Base-by-base conservation (phyloP, 768 basidiomycete genomes). In the Stropharia rugosoannulata region DNA sequence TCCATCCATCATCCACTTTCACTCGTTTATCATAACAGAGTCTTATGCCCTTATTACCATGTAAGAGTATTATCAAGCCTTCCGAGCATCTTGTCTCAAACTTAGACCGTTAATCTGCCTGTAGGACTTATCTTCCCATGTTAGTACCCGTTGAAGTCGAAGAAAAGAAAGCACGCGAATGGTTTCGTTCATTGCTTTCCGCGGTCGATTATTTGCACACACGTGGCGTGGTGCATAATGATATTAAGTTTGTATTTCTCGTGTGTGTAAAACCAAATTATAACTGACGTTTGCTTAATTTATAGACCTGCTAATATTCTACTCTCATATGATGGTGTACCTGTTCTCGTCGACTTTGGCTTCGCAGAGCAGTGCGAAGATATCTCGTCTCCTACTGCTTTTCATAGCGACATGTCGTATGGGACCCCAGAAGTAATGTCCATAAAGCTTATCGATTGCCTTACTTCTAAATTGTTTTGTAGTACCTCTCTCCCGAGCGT, bases 291-390 rank as follows among this genome's bases (percentile, higher is more conserved):
- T 40, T 39, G 36, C 53, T 52, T 16, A 13, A 43, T 38, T 36
- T 51, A 8, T 59, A 95, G 93, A 64, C 94, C 94, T 1, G 92
- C 94, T 13, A 99, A 99, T 66, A 93, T 99, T 62, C 80, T 99
- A 2, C 77, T 99, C 44, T 90, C 90, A 0, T 71, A 74, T 52
- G 79, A 86, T 60, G 87, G 87, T 63, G 75, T 94, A 1, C 93
- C 94, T 0, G 89, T 97, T 3, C 82, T 98, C 3, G 89, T 97
- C 37, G 97, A 98, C 70, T 99, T 97, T 64, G 96, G 97, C 1
- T 99, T 98, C 63, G 93, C 96, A 1, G 91, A 96, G 65, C 84
- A 84, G 60, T 95, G 95, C 66, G 87, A 32, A 10, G 29, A 92
- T 59, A 64, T 80, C 41, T 68, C 73, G 1, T 82, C 85, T 0